Conservation (phyloP, 2,329 filamentous ascomycete species). For the Tolypocladium inflatum region DNA sequence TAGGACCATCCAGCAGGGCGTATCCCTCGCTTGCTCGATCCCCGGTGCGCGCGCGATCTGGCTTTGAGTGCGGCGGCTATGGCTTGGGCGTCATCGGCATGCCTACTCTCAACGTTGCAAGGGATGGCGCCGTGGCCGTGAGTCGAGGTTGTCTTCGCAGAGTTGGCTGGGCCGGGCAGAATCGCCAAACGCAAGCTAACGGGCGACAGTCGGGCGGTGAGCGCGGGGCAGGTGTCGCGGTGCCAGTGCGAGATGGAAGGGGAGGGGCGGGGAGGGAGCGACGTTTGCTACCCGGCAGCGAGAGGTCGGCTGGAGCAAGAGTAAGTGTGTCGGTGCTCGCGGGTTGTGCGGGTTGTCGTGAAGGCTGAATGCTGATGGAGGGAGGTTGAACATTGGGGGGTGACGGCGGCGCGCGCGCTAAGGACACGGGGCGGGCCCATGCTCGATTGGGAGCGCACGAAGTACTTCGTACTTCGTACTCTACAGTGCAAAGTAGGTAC, state of each 20-base stretch:
- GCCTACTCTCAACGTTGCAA: not conserved
- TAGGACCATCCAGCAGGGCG: not conserved
- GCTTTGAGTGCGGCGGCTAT: not conserved
- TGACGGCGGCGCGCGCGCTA: constrained; percentile 5
- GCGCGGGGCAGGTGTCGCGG: not conserved
- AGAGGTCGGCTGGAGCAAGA: not conserved
- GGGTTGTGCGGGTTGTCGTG: constrained; percentile 3
- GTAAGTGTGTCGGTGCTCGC: not conserved
- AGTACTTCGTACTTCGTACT: not conserved
- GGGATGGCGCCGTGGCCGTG: not conserved
- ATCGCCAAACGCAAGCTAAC: not conserved
- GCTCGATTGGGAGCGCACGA: constrained; percentile 7
- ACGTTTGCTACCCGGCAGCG: not conserved
- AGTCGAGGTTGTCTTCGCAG: not conserved
- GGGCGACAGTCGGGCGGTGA: not conserved
- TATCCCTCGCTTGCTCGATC: not conserved
- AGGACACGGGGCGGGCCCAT: constrained; percentile 3
- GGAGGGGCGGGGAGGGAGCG: not conserved
- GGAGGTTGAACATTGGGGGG: constrained; percentile 14
- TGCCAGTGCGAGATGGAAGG: not conserved
- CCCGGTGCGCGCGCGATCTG: not conserved
- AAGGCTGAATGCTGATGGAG: constrained; percentile 12
- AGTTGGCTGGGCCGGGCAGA: not conserved
- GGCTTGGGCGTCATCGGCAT: not conserved
- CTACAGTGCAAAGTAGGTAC: not conserved